Conservation (phyloP, 1,139 yeast genomes). For the Taiozyma sp. region DNA sequence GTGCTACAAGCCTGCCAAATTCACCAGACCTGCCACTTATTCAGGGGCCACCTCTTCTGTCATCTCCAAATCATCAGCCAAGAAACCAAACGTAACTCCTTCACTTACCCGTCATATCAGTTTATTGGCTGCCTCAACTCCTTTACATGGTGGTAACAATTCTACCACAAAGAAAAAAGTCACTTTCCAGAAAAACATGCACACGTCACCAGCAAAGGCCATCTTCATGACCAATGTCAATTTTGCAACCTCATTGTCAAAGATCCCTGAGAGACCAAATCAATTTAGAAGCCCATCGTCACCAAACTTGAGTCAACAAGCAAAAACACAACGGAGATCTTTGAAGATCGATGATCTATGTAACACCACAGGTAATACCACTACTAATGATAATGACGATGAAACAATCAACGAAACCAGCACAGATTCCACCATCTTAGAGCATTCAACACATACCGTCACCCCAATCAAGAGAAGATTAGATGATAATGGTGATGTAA, state of each 20-base stretch:
- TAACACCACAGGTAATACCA: slow-evolving; percentile 7
- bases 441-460: slow-evolving; percentile 4
- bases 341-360: slow-evolving; percentile 18
- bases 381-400: slow-evolving; percentile 2
- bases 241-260: slow-evolving; percentile 5
- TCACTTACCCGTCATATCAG: slow-evolving; percentile 24
- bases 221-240: slow-evolving; percentile 1
- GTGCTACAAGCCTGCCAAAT: not conserved
- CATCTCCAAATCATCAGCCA: not conserved
- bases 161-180: slow-evolving; percentile 14
- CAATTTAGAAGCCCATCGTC: slow-evolving; percentile 1
- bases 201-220: not conserved
- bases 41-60: not conserved
- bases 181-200: slow-evolving; percentile 10
- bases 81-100: slow-evolving; percentile 12
- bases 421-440: not conserved
- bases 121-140: slow-evolving; percentile 33
- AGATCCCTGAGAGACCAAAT: not conserved
- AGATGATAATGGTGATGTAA: slow-evolving; percentile 24
- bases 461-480: slow-evolving; percentile 19
- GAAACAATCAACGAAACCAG: not conserved
- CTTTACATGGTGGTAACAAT: slow-evolving; percentile 16
- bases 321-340: slow-evolving; percentile 5
- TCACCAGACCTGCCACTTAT: slow-evolving; percentile 1
- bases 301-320: not conserved